Evolutionary conservation across 176 grass and related monocot species (phyloP), one percentile per base, ranked within the genome.

Genomic region (Zoysia japonica): DNA sequence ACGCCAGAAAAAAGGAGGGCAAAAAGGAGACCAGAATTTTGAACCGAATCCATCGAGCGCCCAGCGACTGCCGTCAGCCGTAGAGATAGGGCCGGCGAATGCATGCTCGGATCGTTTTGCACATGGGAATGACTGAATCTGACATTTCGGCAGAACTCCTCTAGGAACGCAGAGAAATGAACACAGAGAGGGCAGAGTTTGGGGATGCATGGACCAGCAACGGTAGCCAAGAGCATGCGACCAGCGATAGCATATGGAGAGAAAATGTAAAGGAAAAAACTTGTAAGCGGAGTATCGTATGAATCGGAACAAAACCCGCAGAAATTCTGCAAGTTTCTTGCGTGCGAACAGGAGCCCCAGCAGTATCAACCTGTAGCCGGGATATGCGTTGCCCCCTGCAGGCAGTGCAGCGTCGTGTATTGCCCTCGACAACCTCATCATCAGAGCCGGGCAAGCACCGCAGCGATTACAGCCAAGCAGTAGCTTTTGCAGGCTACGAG

Each of bases 21-120:
- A 7, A n/a, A 75, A 80, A 10, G 54, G 38, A 42, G 9, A 43
- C 65, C 39, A 11, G 11, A 56, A 15, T 71, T 85, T 88, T 76
- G 65, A 88, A 88, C 50, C 17, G 65, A 70, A 43, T 7, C 16
- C 10, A 44, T 36, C 61, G 17, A 74, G 56, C 48, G 7, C 9
- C 11, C 1, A 50, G 56, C 67, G 11, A 35, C 43, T 36, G 28
- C 16, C 14, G 36, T 44, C 60, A 11, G 49, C 19, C 28, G 28
- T 28, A 28, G 28, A 28, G 13, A 39, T 28, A 43, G 38, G 11
- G 15, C 56, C 11, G 13, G 36, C 43, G 70, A 62, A 47, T 44
- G 9, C 6, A 39, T 44, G 9, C 6, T 65, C 11, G 4, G 28
- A 79, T 56, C 6, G 36, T 11, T 45, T 43, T 7, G 77, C 64